Conservation (phyloP, 2,329 filamentous ascomycete genomes). For the Paradendryphiella salina region DNA sequence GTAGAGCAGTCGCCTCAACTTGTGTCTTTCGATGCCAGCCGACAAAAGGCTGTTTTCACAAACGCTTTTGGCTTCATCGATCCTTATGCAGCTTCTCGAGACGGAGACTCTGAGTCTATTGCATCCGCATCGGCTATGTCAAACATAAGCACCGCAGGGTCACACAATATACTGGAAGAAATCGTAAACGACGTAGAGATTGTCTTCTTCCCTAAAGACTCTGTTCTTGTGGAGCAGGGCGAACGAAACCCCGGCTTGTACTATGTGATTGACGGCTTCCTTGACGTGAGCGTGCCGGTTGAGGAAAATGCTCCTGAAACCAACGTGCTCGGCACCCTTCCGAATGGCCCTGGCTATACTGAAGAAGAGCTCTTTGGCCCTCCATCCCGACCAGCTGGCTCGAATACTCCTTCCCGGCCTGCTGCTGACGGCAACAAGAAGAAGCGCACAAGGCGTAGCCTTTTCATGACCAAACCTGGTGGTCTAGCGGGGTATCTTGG, state of each 20-base stretch:
- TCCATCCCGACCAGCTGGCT: constrained; percentile 29
- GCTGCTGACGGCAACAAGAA: constrained; percentile 46
- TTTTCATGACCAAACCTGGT: constrained; percentile 92
- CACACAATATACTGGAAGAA: constrained; percentile 73
- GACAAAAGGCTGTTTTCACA: constrained; percentile 76
- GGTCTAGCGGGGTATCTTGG: constrained; percentile 93
- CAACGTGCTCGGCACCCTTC: constrained; percentile 52
- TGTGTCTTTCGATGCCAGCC: constrained; percentile 78
- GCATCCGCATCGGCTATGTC: constrained; percentile 57
- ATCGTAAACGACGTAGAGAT: constrained; percentile 93
- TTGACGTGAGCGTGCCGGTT: constrained; percentile 86
- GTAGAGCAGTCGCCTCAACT: constrained; percentile 83
- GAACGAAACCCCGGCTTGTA: constrained; percentile 96
- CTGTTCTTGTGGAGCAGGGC: constrained; percentile 92
- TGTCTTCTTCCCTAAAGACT: constrained; percentile 93
- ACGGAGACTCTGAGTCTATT: constrained; percentile 86
- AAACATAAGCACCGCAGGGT: constrained; percentile 59
- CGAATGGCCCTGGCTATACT: constrained; percentile 39
- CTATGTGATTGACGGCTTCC: constrained; percentile 95
- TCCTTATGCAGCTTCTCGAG: constrained; percentile 72
- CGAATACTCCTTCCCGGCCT: constrained; percentile 30
- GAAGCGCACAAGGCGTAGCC: constrained; percentile 65
- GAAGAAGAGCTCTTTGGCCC: constrained; percentile 44
- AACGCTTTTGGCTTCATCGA: constrained; percentile 94
- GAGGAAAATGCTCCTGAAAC: constrained; percentile 60